These are phyloP conservation scores for Venturia effusa DNA, from an alignment of 2,329 filamentous ascomycete species.

Conservation along the genomic window DNA sequence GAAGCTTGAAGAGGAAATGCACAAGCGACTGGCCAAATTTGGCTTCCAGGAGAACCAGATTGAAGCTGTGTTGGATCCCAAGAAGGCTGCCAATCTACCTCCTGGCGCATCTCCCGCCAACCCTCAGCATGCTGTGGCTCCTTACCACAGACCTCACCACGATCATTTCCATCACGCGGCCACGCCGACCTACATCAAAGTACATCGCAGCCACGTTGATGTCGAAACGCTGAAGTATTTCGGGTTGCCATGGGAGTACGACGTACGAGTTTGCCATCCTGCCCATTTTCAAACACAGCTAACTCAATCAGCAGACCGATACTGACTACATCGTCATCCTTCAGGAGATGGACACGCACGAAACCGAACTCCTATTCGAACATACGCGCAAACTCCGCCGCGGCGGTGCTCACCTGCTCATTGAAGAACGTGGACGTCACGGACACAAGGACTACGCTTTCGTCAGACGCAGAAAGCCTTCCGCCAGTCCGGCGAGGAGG, in stretches of 20 bases:
- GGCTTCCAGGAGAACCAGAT: slow-evolving; percentile 39
- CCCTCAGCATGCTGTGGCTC: slow-evolving; percentile 13
- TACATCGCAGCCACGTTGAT: slow-evolving; percentile 34
- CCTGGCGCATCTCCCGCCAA: slow-evolving; percentile 20
- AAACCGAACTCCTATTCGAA: slow-evolving; percentile 40
- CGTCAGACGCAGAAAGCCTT: slow-evolving; percentile 24
- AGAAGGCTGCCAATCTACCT: slow-evolving; percentile 29
- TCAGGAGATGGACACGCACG: slow-evolving; percentile 36
- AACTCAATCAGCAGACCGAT: slow-evolving; percentile 23
- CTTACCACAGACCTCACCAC: slow-evolving; percentile 17
- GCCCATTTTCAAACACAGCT: background rate
- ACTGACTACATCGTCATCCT: slow-evolving; percentile 39
- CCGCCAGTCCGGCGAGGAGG: background rate
- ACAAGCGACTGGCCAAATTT: slow-evolving; percentile 30
- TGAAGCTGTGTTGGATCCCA: slow-evolving; percentile 36
- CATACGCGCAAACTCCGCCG: slow-evolving; percentile 35
- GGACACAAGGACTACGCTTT: slow-evolving; percentile 33
- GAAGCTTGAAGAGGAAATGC: slow-evolving; percentile 35
- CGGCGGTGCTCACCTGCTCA: slow-evolving; percentile 26
- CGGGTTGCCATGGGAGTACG: slow-evolving; percentile 36
- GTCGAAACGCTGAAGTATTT: slow-evolving; percentile 38
- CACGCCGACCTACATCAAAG: slow-evolving; percentile 35
- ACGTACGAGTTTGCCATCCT: slow-evolving; percentile 28
- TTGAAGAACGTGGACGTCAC: slow-evolving; percentile 28
- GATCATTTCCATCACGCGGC: background rate